Base-by-base conservation (phyloP, 257 asterid genomes). In the Solanum lignicaule region DNA sequence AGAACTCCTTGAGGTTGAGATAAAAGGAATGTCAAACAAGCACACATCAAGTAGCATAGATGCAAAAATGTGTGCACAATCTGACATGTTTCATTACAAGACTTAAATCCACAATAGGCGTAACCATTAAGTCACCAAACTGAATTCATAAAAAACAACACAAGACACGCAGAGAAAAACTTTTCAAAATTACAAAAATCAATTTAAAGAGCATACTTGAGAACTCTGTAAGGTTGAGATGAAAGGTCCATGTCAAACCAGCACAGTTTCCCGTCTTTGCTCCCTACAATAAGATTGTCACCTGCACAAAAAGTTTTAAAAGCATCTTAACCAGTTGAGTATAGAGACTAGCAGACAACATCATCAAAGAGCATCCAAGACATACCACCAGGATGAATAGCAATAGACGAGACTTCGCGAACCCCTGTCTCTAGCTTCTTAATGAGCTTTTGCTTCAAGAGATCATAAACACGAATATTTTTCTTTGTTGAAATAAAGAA, bases 171-270 rank as follows among this genome's bases (percentile, higher is more conserved):
- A 11, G 69, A 82, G 43, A 48, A 82, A 20, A 82, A 38, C 6
- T 25, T 31, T 73, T 60, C 35, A 5, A 33, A 73, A 84, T 25
- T 15, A 73, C 43, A 79, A 68, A 76, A 76, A 87, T 84, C 31
- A 82, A 85, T 39, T 58, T 79, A 55, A 86, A 31, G 43, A 36
- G 88, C 93, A 87, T 94, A 97, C 99, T 94, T 93, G 87, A 96
- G 98, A 90, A 92, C 96, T 91, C 86, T 93, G 76, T 97, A 97
- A 86, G 99, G 99, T 86, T 91, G 92, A 90, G 99, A 94, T 14
- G 99, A 94, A 68, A 97, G 99, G 88, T 97, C 99, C 99, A 97
- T 96, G 92, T 97, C 99, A 91, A 97, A 97, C 99, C 99, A 97
- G 90, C 98, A 94, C 89, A 97, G 84, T 90, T 97, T 97, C 89